These are phyloP conservation scores for Naganishia vaughanmartiniae DNA, from an alignment of 768 basidiomycete species.

Conservation along the genomic window DNA sequence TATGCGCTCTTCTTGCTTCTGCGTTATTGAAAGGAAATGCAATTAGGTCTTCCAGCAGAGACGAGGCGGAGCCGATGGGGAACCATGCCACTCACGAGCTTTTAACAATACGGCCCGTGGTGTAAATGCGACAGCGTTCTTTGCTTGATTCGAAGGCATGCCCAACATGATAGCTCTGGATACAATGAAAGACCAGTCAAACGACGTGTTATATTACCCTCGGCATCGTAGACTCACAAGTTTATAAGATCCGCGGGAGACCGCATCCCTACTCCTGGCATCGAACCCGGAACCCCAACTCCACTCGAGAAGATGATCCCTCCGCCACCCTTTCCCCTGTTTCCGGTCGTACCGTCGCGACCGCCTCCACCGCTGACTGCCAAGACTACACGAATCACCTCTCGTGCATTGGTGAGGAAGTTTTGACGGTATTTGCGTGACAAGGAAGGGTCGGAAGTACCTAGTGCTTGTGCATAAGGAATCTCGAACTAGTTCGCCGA, in stretches of 20 bases:
- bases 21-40: background rate
- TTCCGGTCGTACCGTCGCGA: slow-evolving; percentile 22
- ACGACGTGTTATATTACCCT: background rate
- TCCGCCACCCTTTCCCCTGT: slow-evolving; percentile 42
- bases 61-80: background rate
- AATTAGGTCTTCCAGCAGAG: background rate
- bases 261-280: slow-evolving; percentile 36
- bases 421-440: slow-evolving; percentile 44
- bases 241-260: slow-evolving; percentile 49
- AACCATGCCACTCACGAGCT: slow-evolving; percentile 43
- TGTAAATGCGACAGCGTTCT: slow-evolving; percentile 41
- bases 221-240: slow-evolving; percentile 35
- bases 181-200: background rate
- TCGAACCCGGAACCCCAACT: slow-evolving; percentile 34
- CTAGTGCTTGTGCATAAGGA: slow-evolving; percentile 44
- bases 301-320: slow-evolving; percentile 44
- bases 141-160: slow-evolving; percentile 51
- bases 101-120: slow-evolving; percentile 42
- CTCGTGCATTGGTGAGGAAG: slow-evolving; percentile 48
- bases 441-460: slow-evolving; percentile 37
- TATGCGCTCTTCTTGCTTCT: slow-evolving; percentile 48
- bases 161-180: slow-evolving; percentile 45
- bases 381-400: slow-evolving; percentile 42
- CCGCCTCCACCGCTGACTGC: slow-evolving; percentile 29
- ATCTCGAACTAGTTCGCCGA: slow-evolving; percentile 45